These are phyloP conservation scores for Pulveroboletus sp. DNA, from an alignment of 768 basidiomycete species.

Conservation along the genomic window DNA sequence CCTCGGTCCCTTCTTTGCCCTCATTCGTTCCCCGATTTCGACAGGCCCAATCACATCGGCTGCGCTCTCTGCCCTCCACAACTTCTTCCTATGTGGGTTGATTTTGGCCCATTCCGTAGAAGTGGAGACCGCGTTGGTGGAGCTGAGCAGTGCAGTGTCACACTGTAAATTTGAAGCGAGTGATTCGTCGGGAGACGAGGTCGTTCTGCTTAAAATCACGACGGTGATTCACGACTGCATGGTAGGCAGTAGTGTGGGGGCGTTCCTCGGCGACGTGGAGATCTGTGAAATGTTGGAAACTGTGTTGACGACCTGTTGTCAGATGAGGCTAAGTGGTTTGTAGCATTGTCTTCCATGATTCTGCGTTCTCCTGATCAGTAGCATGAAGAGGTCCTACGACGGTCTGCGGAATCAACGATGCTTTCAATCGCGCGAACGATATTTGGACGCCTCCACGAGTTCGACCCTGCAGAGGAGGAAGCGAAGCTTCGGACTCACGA, in stretches of 20 bases:
- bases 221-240: constrained; percentile 83
- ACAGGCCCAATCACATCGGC: constrained; percentile 98
- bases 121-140: constrained; percentile 66
- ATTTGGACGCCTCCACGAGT: constrained; percentile 64
- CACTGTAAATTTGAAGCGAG: constrained; percentile 98
- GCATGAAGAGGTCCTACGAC: constrained; percentile 71
- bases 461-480: constrained; percentile 69
- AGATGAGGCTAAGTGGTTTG: constrained; percentile 93
- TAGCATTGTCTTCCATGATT: constrained; percentile 14
- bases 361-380: constrained; percentile 13
- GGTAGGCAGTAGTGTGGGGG: constrained; percentile 58
- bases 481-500: constrained; percentile 50
- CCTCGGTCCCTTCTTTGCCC: constrained; percentile 85
- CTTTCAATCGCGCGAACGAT: constrained; percentile 80
- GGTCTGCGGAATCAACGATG: constrained; percentile 87
- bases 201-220: constrained; percentile 89
- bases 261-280: constrained; percentile 83
- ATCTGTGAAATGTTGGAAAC: constrained; percentile 99
- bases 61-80: constrained; percentile 83
- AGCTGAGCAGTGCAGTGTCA: constrained; percentile 84
- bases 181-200: constrained; percentile 96
- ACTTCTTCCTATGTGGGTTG: constrained; percentile 77
- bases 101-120: constrained; percentile 53
- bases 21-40: constrained; percentile 90
- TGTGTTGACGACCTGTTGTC: constrained; percentile 93